Conservation (phyloP, 345 rosid genomes). For the Salix exigua region DNA sequence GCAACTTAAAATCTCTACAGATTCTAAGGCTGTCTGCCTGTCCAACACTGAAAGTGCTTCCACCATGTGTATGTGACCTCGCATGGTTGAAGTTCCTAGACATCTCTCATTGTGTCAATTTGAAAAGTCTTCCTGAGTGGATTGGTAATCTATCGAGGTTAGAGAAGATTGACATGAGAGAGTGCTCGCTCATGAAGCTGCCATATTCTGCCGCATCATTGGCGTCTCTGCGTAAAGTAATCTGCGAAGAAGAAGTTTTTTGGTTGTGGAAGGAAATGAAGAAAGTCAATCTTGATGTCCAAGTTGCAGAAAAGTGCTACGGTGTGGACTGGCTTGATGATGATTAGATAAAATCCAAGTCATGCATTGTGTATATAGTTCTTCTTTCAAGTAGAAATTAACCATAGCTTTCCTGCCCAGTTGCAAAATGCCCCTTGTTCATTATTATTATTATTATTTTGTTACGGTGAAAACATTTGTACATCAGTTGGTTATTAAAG, state of each 20-base stretch:
- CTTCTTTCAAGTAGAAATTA: neutral
- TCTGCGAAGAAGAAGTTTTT: conserved; percentile 73
- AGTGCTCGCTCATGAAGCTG: conserved; percentile 45
- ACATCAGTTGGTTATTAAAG: neutral
- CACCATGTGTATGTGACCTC: conserved; percentile 54
- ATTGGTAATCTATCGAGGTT: conserved; percentile 50
- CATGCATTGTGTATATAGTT: conserved; percentile 11
- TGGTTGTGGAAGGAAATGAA: conserved; percentile 49
- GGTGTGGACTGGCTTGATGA: conserved; percentile 67
- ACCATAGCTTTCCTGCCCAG: neutral
- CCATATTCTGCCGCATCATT: conserved; percentile 48
- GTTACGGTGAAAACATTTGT: neutral
- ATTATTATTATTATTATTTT: neutral
- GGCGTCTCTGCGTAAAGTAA: conserved; percentile 50
- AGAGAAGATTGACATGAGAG: conserved; percentile 94
- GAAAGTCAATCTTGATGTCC: conserved; percentile 44
- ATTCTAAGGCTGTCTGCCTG: conserved; percentile 74
- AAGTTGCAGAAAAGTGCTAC: conserved; percentile 62
- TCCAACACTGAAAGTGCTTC: conserved; percentile 53
- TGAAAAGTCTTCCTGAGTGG: conserved; percentile 55
- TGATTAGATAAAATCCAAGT: neutral
- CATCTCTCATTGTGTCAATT: conserved; percentile 65
- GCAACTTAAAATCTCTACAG: conserved; percentile 45
- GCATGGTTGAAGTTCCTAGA: conserved; percentile 57
- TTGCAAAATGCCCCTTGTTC: neutral